These are phyloP conservation scores for Phylloboletellus chloephorus DNA, from an alignment of 1,284 basidiomycete genomes.

Conservation along the genomic window DNA sequence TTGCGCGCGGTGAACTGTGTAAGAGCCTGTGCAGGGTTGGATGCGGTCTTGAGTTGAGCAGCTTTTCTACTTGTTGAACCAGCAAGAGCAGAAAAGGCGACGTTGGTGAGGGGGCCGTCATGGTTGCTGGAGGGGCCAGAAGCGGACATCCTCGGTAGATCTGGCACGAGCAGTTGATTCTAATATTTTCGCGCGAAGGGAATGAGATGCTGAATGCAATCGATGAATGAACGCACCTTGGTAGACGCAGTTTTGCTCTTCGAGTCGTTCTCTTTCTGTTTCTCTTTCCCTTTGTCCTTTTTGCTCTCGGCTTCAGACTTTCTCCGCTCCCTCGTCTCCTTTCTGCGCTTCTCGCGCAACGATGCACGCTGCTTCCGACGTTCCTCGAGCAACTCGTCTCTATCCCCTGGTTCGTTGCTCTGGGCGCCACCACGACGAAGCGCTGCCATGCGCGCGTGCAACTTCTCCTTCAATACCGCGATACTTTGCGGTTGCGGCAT, in stretches of 20 bases:
- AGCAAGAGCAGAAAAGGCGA: conserved; percentile 68
- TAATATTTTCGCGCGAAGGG: conserved; percentile 26
- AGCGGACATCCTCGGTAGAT: conserved; percentile 33
- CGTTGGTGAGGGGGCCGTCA: conserved; percentile 46
- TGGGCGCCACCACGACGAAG: conserved; percentile 48
- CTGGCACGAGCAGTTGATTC: conserved; percentile 72
- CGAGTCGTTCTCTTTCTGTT: conserved; percentile 34
- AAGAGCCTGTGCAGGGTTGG: conserved; percentile 82
- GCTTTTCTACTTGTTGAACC: conserved; percentile 49
- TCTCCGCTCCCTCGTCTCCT: conserved; percentile 77
- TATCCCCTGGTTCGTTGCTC: conserved; percentile 48
- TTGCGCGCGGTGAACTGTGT: conserved; percentile 71
- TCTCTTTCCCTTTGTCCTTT: conserved; percentile 44
- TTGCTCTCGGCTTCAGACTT: conserved; percentile 51
- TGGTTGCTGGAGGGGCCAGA: conserved; percentile 32
- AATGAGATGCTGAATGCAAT: too few relatives aligned
- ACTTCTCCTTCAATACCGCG: conserved; percentile 65
- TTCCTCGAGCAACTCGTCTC: conserved; percentile 80
- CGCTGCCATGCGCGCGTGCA: conserved; percentile 73
- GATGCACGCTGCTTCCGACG: conserved; percentile 69
- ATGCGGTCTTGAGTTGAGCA: conserved; percentile 53
- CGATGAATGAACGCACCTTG: conserved; percentile 41
- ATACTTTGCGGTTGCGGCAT: conserved; percentile 69
- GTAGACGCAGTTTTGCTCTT: conserved; percentile 36
- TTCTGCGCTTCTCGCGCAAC: conserved; percentile 77